phyloP scores from a whole-genome alignment of 73 alveolate genomes.

The Tetrahymena malaccensis region DNA sequence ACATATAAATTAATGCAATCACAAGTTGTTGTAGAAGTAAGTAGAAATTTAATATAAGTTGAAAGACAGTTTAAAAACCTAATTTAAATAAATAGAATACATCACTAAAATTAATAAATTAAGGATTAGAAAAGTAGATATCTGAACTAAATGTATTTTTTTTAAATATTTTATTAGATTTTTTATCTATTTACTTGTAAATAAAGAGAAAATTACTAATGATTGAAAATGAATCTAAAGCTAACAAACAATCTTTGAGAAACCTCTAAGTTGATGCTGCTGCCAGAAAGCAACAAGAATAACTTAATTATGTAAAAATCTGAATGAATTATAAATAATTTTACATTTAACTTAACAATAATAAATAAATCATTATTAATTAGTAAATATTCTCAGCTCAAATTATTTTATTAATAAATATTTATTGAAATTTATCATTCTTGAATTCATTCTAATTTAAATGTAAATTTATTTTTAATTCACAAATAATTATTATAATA shows the following conservation, averaged over 20 bases:
- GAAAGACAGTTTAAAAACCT: too few relatives aligned
- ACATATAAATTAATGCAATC: background rate
- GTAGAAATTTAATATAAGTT: background rate
- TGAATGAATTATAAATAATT: too few relatives aligned
- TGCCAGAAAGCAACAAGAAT: background rate
- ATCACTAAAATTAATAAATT: background rate
- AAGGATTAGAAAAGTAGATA: background rate
- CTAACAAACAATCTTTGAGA: background rate
- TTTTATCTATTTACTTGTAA: too few relatives aligned
- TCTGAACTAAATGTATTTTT: background rate
- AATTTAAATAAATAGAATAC: background rate
- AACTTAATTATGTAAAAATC: background rate
- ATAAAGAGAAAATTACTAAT: background rate
- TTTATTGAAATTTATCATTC: too few relatives aligned
- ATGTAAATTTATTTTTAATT: background rate
- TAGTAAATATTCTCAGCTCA: too few relatives aligned
- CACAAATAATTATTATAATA: background rate
- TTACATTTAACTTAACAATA: too few relatives aligned
- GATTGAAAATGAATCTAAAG: background rate
- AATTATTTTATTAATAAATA: too few relatives aligned
- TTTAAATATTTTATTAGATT: background rate
- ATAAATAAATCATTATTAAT: too few relatives aligned
- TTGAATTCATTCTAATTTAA: too few relatives aligned
- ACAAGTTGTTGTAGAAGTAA: background rate
- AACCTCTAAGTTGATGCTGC: background rate